Percentiles rank a stretch among this genome's conserved stretches.
phyloP scores from a whole-genome alignment of 306 rosid genomes.

The Quercus suber region DNA sequence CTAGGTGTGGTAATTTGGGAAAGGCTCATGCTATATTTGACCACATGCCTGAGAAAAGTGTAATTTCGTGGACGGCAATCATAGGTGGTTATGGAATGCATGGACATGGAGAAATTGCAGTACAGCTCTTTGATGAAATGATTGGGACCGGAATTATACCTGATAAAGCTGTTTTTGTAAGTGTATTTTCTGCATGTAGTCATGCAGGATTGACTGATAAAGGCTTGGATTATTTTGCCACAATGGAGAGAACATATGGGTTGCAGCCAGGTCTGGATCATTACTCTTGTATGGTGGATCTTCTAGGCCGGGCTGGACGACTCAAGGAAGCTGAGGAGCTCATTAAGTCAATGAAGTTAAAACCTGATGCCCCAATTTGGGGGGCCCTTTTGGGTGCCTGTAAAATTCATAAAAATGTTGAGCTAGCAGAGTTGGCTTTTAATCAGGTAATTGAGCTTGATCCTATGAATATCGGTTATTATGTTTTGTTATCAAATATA shows the following conservation, averaged over 20 bases:
- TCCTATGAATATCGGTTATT: slow-evolving; percentile 74
- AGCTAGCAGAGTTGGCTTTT: slow-evolving; percentile 78
- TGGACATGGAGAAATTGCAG: slow-evolving; percentile 69
- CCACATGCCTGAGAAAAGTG: slow-evolving; percentile 34
- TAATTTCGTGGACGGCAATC: slow-evolving; percentile 51
- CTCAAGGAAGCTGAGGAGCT: slow-evolving; percentile 62
- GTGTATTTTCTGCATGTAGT: slow-evolving; percentile 79
- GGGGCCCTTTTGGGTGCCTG: slow-evolving; percentile 94
- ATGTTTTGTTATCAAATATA: slow-evolving; percentile 75
- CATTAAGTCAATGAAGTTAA: slow-evolving; percentile 57
- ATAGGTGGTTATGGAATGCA: slow-evolving; percentile 87
- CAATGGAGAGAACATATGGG: slow-evolving; percentile 49
- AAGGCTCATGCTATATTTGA: slow-evolving; percentile 41
- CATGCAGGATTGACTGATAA: slow-evolving; percentile 74
- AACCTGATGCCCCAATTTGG: slow-evolving; percentile 90
- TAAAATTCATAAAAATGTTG: slow-evolving; percentile 67
- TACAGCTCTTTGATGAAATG: slow-evolving; percentile 71
- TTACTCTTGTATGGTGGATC: slow-evolving; percentile 85
- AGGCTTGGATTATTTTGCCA: slow-evolving; percentile 64
- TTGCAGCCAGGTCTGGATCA: slow-evolving; percentile 75
- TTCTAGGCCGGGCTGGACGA: slow-evolving; percentile 79
- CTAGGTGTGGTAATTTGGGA: slow-evolving; percentile 49
- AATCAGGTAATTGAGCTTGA: slow-evolving; percentile 59
- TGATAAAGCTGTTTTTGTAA: slow-evolving; percentile 68
- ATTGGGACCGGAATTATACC: slow-evolving; percentile 55